Conservation (phyloP, 2,329 filamentous ascomycete genomes). For the Diaporthe ampelina region DNA sequence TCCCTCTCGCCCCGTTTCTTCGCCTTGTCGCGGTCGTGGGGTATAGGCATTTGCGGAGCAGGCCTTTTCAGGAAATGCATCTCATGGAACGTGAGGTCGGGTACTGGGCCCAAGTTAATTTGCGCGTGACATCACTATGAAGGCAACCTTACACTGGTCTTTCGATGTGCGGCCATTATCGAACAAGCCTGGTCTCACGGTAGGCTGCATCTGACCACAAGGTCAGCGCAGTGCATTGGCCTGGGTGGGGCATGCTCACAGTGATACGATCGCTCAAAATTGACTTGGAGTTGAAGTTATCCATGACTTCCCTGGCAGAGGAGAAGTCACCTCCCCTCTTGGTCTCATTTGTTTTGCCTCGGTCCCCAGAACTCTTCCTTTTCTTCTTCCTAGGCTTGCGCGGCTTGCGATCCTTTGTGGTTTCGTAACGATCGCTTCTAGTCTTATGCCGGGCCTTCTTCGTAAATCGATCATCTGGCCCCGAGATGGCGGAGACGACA, state of each 20-base stretch:
- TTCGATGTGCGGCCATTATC: slow-evolving; percentile 54
- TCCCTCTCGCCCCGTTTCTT: slow-evolving; percentile 50
- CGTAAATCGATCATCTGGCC: slow-evolving; percentile 10
- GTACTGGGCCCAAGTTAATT: slow-evolving; percentile 54
- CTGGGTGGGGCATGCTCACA: slow-evolving; percentile 52
- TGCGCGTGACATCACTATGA: not conserved
- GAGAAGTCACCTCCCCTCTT: slow-evolving; percentile 50
- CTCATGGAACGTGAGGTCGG: slow-evolving; percentile 66
- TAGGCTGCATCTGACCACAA: slow-evolving; percentile 52
- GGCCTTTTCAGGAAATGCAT: slow-evolving; percentile 59
- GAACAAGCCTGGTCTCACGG: slow-evolving; percentile 58
- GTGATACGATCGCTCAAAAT: slow-evolving; percentile 67
- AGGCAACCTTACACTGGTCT: slow-evolving; percentile 23
- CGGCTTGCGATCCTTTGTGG: slow-evolving; percentile 46
- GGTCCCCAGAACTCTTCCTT: slow-evolving; percentile 45
- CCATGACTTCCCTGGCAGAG: slow-evolving; percentile 63
- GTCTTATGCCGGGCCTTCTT: slow-evolving; percentile 67
- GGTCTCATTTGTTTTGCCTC: slow-evolving; percentile 38
- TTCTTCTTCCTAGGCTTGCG: slow-evolving; percentile 33
- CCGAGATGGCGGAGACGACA: not conserved
- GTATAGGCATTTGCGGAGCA: slow-evolving; percentile 41
- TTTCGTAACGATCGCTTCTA: slow-evolving; percentile 68
- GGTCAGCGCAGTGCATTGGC: slow-evolving; percentile 10
- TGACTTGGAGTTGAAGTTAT: slow-evolving; percentile 68
- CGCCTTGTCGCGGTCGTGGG: slow-evolving; percentile 43